Evolutionary conservation across 768 basidiomycete genomes (phyloP), one percentile per base, ranked within the genome.

Genomic region (Cystofilobasidium capitatum): DNA sequence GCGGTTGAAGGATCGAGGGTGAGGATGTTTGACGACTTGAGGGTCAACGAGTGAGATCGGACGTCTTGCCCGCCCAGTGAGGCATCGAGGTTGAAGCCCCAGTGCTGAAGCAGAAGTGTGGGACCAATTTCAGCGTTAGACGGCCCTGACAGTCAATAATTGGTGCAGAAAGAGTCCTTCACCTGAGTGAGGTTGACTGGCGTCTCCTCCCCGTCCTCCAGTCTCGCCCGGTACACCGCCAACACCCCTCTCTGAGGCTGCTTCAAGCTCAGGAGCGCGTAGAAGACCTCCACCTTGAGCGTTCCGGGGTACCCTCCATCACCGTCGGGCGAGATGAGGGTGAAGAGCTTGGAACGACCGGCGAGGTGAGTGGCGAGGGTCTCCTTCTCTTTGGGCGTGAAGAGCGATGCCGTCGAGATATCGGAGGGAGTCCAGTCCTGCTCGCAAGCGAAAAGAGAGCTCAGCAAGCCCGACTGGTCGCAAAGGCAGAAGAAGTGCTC

Each of bases 21-120:
- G 22, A 69, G 39, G 20, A 55, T 69, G 47, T 64, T 47, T 16
- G 62, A 64, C 1, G 68, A 64, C 68, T 61, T 61, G 29, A 68
- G 61, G 22, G 37, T 62, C n/a, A 68, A 17, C 22, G 57, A 36
- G 36, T 68, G 66, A 6, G 57, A 55, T 16, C 49, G 49, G n/a
- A 63, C 57, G 17, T 37, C 40, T 6, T 33, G 29, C 6, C 39
- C 58, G 22, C 37, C 42, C 35, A 42, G 29, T 2, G 68, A 69
- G n/a, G 63, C 68, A 6, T 64, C 63, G 29, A 69, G 58, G 47
- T 69, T 69, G 47, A 69, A 69, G 20, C 62, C 68, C 61, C 59
- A 63, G 47, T 63, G 62, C 66, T 68, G 40, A 13, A 13, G 35
- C 16, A 26, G 35, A 57, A 57, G 35, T 17, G 2, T 7, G 17